phyloP scores from a whole-genome alignment of 768 basidiomycete species.

The Chalciporus piperatus region DNA sequence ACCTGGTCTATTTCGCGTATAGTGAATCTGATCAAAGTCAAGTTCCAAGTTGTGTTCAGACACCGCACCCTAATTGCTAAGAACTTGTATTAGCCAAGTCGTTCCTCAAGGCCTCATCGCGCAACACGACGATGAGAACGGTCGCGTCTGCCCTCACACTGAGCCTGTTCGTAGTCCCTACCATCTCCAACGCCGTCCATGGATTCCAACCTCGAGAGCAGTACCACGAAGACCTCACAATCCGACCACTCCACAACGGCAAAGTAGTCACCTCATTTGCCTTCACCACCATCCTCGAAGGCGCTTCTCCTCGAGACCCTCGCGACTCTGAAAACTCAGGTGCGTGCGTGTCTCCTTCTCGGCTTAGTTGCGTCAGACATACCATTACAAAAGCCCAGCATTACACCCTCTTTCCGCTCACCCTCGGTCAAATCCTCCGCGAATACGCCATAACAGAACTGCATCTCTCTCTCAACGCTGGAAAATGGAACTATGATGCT shows the following conservation, averaged over 20 bases:
- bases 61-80: too few relatives aligned
- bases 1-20: too few relatives aligned
- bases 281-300: slow-evolving; percentile 64
- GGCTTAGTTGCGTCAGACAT: background rate
- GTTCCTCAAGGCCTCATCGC: too few relatives aligned
- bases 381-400: slow-evolving; percentile 69
- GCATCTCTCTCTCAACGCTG: slow-evolving; percentile 86
- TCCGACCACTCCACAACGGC: slow-evolving; percentile 74
- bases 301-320: slow-evolving; percentile 56
- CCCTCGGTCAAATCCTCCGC: slow-evolving; percentile 82
- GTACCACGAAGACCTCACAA: slow-evolving; percentile 48
- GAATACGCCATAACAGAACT: slow-evolving; percentile 85
- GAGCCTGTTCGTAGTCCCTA: slow-evolving; percentile 10
- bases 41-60: too few relatives aligned
- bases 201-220: slow-evolving; percentile 20
- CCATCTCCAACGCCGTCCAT: background rate
- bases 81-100: too few relatives aligned
- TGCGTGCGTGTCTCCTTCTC: slow-evolving; percentile 34
- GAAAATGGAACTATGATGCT: slow-evolving; percentile 83
- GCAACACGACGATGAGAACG: slow-evolving; percentile 4
- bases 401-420: slow-evolving; percentile 82
- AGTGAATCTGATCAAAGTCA: too few relatives aligned
- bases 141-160: slow-evolving; percentile 3
- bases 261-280: slow-evolving; percentile 78
- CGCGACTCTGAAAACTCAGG: slow-evolving; percentile 43